Percentiles rank a stretch among this genome's conserved stretches.
These are phyloP conservation scores for Tolypocladium album DNA, from an alignment of 2,329 filamentous ascomycete genomes.

Conservation along the genomic window DNA sequence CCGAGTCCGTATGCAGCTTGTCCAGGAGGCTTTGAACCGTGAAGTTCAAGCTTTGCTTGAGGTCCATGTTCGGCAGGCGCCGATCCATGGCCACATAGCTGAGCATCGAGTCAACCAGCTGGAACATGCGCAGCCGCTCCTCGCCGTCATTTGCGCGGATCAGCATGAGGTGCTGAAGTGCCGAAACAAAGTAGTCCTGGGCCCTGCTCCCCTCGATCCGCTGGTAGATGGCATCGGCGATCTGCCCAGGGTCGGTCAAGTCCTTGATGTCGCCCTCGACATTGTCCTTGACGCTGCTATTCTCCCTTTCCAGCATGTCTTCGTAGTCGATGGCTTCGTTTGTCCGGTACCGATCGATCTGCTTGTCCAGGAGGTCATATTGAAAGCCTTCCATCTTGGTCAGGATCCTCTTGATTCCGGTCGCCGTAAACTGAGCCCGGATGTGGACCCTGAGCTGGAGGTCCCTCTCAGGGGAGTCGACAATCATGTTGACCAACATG, in stretches of 20 bases:
- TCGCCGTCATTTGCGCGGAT: slow-evolving; percentile 88
- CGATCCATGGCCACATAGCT: slow-evolving; percentile 99
- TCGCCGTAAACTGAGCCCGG: slow-evolving; percentile 88
- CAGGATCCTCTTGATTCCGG: slow-evolving; percentile 87
- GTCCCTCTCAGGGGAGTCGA: slow-evolving; percentile 83
- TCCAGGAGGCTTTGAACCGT: slow-evolving; percentile 92
- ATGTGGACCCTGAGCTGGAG: slow-evolving; percentile 89
- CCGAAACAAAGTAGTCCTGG: slow-evolving; percentile 91
- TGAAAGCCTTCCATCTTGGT: slow-evolving; percentile 98
- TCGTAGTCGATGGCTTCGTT: slow-evolving; percentile 98
- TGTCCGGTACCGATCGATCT: slow-evolving; percentile 83
- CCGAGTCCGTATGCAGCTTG: slow-evolving; percentile 91
- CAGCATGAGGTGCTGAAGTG: slow-evolving; percentile 87
- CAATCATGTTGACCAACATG: slow-evolving; percentile 91
- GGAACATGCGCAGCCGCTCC: slow-evolving; percentile 89
- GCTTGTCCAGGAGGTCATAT: slow-evolving; percentile 97
- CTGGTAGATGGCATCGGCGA: slow-evolving; percentile 84
- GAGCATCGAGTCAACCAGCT: slow-evolving; percentile 96
- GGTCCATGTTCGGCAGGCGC: slow-evolving; percentile 87
- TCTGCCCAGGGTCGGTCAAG: slow-evolving; percentile 83
- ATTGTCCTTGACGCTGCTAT: slow-evolving; percentile 80
- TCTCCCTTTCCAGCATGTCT: slow-evolving; percentile 86
- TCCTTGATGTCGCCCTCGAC: slow-evolving; percentile 82
- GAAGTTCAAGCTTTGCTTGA: slow-evolving; percentile 96
- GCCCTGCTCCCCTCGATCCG: slow-evolving; percentile 75